Conservation (phyloP, 83 land plant genomes). For the Larix sibirica region DNA sequence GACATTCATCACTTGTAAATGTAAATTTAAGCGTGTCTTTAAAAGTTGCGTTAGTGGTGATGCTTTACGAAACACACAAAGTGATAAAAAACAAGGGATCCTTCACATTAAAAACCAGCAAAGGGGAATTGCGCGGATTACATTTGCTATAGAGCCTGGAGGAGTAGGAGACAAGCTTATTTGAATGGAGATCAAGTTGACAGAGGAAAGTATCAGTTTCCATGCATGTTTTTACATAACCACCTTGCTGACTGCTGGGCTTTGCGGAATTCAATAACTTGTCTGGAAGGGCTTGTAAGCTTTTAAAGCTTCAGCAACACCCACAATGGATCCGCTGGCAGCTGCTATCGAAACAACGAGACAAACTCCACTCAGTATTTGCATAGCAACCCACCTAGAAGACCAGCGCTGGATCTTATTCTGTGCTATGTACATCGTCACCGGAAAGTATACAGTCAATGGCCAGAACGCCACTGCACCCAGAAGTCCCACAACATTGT, state of each 20-base stretch:
- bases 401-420: slow-evolving; percentile 55
- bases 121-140: no score
- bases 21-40: no score
- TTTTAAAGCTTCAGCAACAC: slow-evolving; percentile 49
- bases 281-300: slow-evolving; percentile 44
- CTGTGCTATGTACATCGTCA: slow-evolving; percentile 68
- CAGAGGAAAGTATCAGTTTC: no score
- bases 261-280: no score
- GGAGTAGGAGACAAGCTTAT: no score
- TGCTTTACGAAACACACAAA: slow-evolving; percentile 21
- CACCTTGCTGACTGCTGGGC: no score
- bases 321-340: slow-evolving; percentile 67
- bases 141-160: no score
- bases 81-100: background rate
- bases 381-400: slow-evolving; percentile 62
- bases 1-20: no score
- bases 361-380: slow-evolving; percentile 59
- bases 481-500: slow-evolving; percentile 65
- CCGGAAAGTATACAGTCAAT: slow-evolving; percentile 67
- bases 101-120: no score
- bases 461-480: slow-evolving; percentile 79
- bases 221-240: no score
- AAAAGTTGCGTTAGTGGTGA: no score
- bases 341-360: slow-evolving; percentile 64
- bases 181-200: no score